These are phyloP conservation scores for Aureobasidium sp. DNA, from an alignment of 2,329 filamentous ascomycete genomes.

Conservation along the genomic window DNA sequence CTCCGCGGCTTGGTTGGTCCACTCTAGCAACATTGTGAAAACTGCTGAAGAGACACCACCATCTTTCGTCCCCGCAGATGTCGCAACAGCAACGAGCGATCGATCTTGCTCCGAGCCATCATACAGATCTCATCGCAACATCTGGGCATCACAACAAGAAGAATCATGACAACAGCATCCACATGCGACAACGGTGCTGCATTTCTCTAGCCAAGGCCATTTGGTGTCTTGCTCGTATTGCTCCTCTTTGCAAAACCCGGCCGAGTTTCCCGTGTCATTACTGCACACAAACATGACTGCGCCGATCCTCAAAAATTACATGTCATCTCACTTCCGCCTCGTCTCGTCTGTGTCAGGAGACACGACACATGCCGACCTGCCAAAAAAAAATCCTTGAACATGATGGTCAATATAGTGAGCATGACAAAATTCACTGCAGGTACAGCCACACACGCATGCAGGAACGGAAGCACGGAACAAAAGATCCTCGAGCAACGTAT, in stretches of 20 bases:
- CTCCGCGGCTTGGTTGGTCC: background rate
- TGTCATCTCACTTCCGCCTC: background rate
- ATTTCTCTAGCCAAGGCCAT: background rate
- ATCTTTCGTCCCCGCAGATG: background rate
- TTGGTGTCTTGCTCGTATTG: background rate
- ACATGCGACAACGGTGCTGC: conserved; percentile 1
- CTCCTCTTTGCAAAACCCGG: conserved; percentile 1
- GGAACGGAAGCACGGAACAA: conserved; percentile 2
- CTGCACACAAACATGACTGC: background rate
- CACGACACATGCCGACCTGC: background rate
- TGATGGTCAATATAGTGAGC: background rate
- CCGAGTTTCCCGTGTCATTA: conserved; percentile 1
- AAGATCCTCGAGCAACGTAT: background rate
- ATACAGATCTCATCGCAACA: background rate
- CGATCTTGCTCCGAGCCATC: background rate
- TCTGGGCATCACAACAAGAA: background rate
- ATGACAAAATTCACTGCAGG: background rate
- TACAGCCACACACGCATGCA: background rate
- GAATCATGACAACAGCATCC: background rate
- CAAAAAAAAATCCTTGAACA: background rate
- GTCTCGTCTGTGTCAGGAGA: background rate
- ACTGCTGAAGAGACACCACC: background rate
- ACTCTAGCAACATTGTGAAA: background rate
- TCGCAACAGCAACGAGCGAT: conserved; percentile 1
- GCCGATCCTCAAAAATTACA: background rate